Percentiles rank a stretch among this genome's conserved stretches.
These are phyloP conservation scores for Cadophora gregata DNA, from an alignment of 2,329 filamentous ascomycete genomes.

Conservation along the genomic window DNA sequence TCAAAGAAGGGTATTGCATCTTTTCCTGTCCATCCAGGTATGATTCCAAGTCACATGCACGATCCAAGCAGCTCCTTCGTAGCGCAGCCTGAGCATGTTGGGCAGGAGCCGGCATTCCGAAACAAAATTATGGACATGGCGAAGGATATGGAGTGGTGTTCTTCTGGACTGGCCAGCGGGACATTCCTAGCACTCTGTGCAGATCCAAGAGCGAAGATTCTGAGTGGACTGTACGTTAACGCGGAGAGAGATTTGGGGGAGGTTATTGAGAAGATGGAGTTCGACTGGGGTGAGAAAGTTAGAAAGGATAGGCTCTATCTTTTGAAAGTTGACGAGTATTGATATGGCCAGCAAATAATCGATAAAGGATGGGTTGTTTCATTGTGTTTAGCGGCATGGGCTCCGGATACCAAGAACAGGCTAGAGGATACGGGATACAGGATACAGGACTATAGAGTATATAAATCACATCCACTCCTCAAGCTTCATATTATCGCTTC, in stretches of 20 bases:
- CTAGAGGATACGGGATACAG: neutral
- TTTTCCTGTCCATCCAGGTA: constrained; percentile 34
- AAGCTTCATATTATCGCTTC: neutral
- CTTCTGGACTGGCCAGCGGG: constrained; percentile 32
- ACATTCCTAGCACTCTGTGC: constrained; percentile 35
- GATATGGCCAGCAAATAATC: constrained; percentile 4
- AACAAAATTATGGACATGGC: constrained; percentile 10
- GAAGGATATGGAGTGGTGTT: constrained; percentile 27
- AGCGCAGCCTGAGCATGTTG: constrained; percentile 24
- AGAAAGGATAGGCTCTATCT: constrained; percentile 32
- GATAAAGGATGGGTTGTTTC: neutral
- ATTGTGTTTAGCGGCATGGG: neutral
- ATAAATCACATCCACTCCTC: neutral
- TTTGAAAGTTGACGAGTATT: constrained; percentile 37
- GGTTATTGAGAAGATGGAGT: constrained; percentile 29
- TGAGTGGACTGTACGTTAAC: constrained; percentile 36
- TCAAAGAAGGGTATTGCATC: constrained; percentile 33
- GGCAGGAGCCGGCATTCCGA: constrained; percentile 25
- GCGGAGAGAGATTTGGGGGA: constrained; percentile 43
- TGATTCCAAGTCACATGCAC: constrained; percentile 30
- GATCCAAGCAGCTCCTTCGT: constrained; percentile 20
- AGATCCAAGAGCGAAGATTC: constrained; percentile 28
- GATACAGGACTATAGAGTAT: constrained; percentile 1
- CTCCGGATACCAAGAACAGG: no score
- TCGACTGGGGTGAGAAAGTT: constrained; percentile 25